Conservation (phyloP, 2,329 filamentous ascomycete genomes). For the Paradendryphiella salina region DNA sequence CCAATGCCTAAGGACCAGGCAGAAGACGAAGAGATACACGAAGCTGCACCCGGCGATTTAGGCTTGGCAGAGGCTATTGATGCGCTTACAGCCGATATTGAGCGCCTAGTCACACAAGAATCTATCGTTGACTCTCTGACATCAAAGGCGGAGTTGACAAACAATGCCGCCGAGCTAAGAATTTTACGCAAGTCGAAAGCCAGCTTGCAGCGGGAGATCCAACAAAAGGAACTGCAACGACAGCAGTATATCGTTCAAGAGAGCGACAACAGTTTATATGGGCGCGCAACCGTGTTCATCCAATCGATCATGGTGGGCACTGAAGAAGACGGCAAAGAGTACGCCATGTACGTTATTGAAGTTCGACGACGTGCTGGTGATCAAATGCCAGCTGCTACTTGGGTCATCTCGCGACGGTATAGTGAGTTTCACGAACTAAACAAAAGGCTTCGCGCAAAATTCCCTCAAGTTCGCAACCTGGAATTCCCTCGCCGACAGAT, state of each 20-base stretch:
- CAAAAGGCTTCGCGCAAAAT: slow-evolving; percentile 80
- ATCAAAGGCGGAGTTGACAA: slow-evolving; percentile 92
- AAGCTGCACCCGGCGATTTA: slow-evolving; percentile 91
- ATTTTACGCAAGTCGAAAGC: slow-evolving; percentile 93
- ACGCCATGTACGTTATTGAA: slow-evolving; percentile 89
- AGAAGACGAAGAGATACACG: slow-evolving; percentile 81
- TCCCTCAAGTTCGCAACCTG: slow-evolving; percentile 82
- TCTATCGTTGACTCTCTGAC: slow-evolving; percentile 89
- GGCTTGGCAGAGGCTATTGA: slow-evolving; percentile 92
- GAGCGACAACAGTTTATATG: slow-evolving; percentile 95
- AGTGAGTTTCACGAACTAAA: slow-evolving; percentile 97
- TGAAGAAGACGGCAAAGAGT: slow-evolving; percentile 91
- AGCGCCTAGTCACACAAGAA: slow-evolving; percentile 83
- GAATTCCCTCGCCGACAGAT: slow-evolving; percentile 91
- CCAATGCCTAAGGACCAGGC: slow-evolving; percentile 62
- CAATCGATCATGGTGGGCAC: slow-evolving; percentile 90
- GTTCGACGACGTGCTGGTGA: slow-evolving; percentile 88
- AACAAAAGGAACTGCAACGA: slow-evolving; percentile 90
- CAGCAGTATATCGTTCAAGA: slow-evolving; percentile 98
- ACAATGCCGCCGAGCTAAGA: slow-evolving; percentile 89
- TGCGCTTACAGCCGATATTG: slow-evolving; percentile 84
- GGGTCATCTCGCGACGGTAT: slow-evolving; percentile 90
- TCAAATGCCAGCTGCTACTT: slow-evolving; percentile 94
- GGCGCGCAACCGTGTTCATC: slow-evolving; percentile 84
- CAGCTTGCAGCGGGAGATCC: slow-evolving; percentile 88